phyloP scores from a whole-genome alignment of 129 eudicot species.

The Flaveria brownii region DNA sequence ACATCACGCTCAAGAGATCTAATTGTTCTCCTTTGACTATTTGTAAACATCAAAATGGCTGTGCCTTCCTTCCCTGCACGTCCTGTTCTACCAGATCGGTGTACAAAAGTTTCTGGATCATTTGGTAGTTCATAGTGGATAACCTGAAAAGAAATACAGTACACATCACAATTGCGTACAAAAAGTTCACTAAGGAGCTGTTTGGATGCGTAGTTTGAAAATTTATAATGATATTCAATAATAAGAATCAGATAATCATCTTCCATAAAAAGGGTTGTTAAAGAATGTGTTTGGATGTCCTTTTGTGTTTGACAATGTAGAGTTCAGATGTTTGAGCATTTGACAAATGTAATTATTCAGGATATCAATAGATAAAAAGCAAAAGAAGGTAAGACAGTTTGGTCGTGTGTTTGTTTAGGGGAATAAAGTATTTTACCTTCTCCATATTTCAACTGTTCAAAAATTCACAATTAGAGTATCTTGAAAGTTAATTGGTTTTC shows the following conservation, averaged over 20 bases:
- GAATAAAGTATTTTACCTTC: too few relatives aligned
- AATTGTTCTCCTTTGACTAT: conserved; percentile 79
- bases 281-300: not conserved
- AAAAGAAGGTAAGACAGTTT: too few relatives aligned
- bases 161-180: not conserved
- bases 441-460: too few relatives aligned
- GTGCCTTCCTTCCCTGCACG: conserved; percentile 96
- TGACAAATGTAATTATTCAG: too few relatives aligned
- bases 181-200: not conserved
- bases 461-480: too few relatives aligned
- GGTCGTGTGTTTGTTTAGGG: too few relatives aligned
- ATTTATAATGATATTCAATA: not conserved
- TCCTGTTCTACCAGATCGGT: conserved; percentile 97
- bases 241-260: too few relatives aligned
- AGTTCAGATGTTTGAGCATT: too few relatives aligned
- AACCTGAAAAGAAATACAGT: conserved; percentile 43
- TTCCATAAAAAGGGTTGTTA: not conserved
- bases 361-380: too few relatives aligned
- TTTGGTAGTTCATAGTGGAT: conserved; percentile 94
- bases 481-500: not conserved
- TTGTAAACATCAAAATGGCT: conserved; percentile 81
- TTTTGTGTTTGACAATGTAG: not conserved
- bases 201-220: not conserved
- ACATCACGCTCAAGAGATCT: conserved; percentile 86
- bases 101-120: conserved; percentile 96